A percentile compares a stretch with the other conserved stretches of the same genome.
These are phyloP conservation scores for Cladorrhinum samala DNA, from an alignment of 495 filamentous ascomycete genomes.

Conservation along the genomic window DNA sequence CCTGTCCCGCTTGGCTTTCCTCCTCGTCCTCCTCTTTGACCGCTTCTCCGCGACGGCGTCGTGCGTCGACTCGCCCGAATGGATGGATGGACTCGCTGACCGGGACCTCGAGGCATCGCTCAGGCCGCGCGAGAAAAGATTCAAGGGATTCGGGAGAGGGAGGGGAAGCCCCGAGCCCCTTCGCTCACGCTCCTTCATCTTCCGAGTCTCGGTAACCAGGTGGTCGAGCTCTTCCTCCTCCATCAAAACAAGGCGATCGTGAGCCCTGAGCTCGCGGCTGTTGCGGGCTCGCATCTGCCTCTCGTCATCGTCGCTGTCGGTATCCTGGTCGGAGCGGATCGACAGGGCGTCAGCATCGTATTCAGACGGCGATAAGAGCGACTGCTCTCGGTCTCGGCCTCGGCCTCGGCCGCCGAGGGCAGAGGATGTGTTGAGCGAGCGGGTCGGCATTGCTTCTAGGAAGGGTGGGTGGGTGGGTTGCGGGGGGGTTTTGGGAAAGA, in stretches of 20 bases:
- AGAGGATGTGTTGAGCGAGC: conserved; percentile 22
- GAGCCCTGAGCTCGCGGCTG: conserved; percentile 61
- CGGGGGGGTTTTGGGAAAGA: too few relatives aligned
- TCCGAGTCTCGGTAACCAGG: conserved; percentile 52
- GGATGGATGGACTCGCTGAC: conserved; percentile 26
- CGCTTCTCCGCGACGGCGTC: conserved; percentile 48
- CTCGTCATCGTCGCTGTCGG: conserved; percentile 70
- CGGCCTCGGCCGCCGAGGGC: conserved; percentile 15
- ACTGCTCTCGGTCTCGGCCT: conserved; percentile 32
- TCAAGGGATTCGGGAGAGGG: conserved; percentile 43
- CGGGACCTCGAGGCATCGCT: conserved; percentile 25
- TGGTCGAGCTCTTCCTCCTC: conserved; percentile 88
- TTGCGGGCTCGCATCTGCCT: conserved; percentile 56
- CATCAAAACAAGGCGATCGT: conserved; percentile 70
- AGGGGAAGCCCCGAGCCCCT: conserved; percentile 39
- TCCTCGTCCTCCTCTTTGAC: conserved; percentile 30
- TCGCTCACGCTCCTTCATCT: conserved; percentile 46
- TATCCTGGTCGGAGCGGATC: conserved; percentile 65
- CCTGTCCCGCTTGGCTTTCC: conserved; percentile 44
- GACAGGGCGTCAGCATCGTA: conserved; percentile 66
- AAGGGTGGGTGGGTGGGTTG: too few relatives aligned
- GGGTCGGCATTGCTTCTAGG: too few relatives aligned
- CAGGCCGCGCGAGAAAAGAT: conserved; percentile 29
- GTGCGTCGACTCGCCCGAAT: conserved; percentile 19
- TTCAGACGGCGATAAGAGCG: conserved; percentile 55